Conservation (phyloP, 31 red algal species). For the Endocladia muricata region DNA sequence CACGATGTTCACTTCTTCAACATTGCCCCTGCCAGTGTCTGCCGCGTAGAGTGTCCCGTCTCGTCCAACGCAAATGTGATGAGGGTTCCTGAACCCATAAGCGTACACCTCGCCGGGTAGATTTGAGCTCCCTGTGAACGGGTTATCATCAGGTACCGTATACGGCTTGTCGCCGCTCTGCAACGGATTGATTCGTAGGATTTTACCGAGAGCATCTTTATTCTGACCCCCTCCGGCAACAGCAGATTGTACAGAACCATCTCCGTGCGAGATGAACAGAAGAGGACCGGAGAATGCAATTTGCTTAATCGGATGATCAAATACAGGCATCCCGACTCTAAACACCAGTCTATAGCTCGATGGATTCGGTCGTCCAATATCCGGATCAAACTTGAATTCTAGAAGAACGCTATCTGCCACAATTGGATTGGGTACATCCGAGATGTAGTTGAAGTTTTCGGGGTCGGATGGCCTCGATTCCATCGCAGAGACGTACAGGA, state of each 20-base stretch:
- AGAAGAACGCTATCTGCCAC: slow-evolving; percentile 44
- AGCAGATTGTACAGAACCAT: slow-evolving; percentile 21
- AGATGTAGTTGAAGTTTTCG: slow-evolving; percentile 32
- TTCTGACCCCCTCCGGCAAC: slow-evolving; percentile 20
- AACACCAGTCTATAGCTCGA: slow-evolving; percentile 15
- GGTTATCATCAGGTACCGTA: slow-evolving; percentile 16
- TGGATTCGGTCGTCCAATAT: slow-evolving; percentile 8
- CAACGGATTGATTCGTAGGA: slow-evolving; percentile 38
- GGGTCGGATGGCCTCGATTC: slow-evolving; percentile 24
- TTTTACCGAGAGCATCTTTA: slow-evolving; percentile 26
- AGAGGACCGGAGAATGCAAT: slow-evolving; percentile 22
- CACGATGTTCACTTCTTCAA: slow-evolving; percentile 72
- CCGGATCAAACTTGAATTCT: slow-evolving; percentile 20
- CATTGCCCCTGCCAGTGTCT: slow-evolving; percentile 47
- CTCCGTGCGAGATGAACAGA: slow-evolving; percentile 53
- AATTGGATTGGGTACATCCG: not conserved
- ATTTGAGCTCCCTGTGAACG: not conserved
- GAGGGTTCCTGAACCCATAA: slow-evolving; percentile 65
- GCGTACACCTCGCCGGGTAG: slow-evolving; percentile 41
- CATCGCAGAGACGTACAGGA: slow-evolving; percentile 50
- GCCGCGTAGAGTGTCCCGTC: slow-evolving; percentile 47
- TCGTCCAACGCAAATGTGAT: slow-evolving; percentile 47
- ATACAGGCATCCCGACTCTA: slow-evolving; percentile 34
- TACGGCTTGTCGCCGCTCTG: not conserved
- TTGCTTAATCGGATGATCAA: slow-evolving; percentile 28